A percentile compares a stretch with the other conserved stretches of the same genome.
Conservation (phyloP, 2,329 filamentous ascomycete species). For the Beauveria sp. region DNA sequence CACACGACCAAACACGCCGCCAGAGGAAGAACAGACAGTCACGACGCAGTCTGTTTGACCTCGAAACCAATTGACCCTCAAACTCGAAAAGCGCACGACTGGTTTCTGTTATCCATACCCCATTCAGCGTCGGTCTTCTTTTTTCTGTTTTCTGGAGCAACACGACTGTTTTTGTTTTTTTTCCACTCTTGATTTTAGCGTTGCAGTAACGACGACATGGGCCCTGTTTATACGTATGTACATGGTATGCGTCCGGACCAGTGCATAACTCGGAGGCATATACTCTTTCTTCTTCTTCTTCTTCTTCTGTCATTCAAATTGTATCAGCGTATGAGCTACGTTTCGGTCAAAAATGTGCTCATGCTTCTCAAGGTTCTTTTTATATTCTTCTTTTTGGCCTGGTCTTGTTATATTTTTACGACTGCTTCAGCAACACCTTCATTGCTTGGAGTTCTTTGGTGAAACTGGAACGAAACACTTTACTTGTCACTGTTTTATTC, state of each 20-base stretch:
- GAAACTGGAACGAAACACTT: slow-evolving; percentile 8
- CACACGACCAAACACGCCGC: neutral
- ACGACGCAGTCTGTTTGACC: slow-evolving; percentile 1
- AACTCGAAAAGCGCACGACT: slow-evolving; percentile 4
- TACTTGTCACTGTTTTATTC: neutral
- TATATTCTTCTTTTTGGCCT: neutral
- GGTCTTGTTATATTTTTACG: slow-evolving; percentile 13
- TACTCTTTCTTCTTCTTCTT: neutral
- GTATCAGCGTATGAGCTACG: neutral
- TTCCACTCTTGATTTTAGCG: neutral
- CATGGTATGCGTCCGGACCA: neutral
- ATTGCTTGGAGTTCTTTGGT: slow-evolving; percentile 12
- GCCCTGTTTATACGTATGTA: slow-evolving; percentile 8
- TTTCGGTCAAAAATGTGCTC: neutral
- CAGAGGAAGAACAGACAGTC: neutral
- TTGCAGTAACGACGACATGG: slow-evolving; percentile 10
- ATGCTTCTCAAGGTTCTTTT: neutral
- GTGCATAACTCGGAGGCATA: neutral
- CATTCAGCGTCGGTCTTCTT: slow-evolving; percentile 1
- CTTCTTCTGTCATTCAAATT: neutral
- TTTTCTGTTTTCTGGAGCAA: neutral
- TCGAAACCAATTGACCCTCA: neutral
- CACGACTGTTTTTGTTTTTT: neutral
- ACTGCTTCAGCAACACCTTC: slow-evolving; percentile 11
- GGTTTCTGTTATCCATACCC: neutral